Conservation (phyloP, 1,284 basidiomycete species). For the Gymnopus androsaceus region DNA sequence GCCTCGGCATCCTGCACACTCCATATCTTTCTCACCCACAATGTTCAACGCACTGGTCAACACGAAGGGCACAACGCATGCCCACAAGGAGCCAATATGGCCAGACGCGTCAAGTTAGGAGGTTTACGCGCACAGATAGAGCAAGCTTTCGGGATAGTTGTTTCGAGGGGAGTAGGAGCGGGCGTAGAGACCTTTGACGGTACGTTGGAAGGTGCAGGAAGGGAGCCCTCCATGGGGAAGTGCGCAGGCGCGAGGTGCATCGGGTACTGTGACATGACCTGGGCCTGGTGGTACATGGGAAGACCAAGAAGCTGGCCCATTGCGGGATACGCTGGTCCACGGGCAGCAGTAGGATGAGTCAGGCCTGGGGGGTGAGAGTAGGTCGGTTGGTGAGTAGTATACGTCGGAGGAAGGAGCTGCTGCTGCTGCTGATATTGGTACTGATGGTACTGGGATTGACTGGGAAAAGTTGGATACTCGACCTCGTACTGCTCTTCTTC, state of each 20-base stretch:
- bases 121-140: slow-evolving; percentile 50
- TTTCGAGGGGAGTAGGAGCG: slow-evolving; percentile 26
- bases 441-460: slow-evolving; percentile 28
- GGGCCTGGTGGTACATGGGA: slow-evolving; percentile 1
- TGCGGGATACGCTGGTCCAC: slow-evolving; percentile 23
- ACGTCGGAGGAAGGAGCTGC: slow-evolving; percentile 37
- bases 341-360: slow-evolving; percentile 13
- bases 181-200: neutral
- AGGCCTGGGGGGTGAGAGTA: slow-evolving; percentile 22
- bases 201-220: slow-evolving; percentile 1
- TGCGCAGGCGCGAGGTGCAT: neutral
- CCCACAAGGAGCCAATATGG: slow-evolving; percentile 68
- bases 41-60: slow-evolving; percentile 81
- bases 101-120: slow-evolving; percentile 47
- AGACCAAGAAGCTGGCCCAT: slow-evolving; percentile 2
- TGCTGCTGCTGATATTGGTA: slow-evolving; percentile 10
- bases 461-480: slow-evolving; percentile 17
- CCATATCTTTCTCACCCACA: too few species aligned
- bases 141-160: slow-evolving; percentile 40
- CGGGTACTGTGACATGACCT: neutral
- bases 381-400: slow-evolving; percentile 34
- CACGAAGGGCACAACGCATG: slow-evolving; percentile 78
- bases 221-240: slow-evolving; percentile 1
- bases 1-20: slow-evolving; percentile 72
- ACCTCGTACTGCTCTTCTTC: slow-evolving; percentile 20